Base-by-base conservation (phyloP, 345 rosid species). In the Luvunga scandens region DNA sequence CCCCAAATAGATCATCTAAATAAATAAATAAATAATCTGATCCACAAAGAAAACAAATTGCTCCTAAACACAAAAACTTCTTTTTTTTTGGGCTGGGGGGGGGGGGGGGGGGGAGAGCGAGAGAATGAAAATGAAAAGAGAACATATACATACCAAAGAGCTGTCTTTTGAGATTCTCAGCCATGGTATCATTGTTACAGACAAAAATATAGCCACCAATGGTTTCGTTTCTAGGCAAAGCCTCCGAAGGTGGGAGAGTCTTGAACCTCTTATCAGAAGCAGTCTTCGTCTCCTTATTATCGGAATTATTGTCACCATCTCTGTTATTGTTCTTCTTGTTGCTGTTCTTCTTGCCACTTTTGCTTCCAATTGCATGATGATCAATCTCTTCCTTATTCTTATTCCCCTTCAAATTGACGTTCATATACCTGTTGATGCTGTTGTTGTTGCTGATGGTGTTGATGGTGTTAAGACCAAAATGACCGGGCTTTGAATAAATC, bases 151-250 rank as follows among this genome's bases (percentile, higher is more conserved):
- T 89, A 93, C 97, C 99, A 69, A 97, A 97, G 56, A 97, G 98
- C 87, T 93, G 88, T 50, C 99, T 86, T 81, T 82, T 89, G 77
- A 97, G 93, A 78, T 97, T 92, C 90, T 97, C 99, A 68, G 85
- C 86, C 99, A 97, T 97, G 45, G 99, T 97, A 74, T 97, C 99
- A 71, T 97, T 97, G 90, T 97, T 94, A 88, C 99, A 97, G n/a
- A 97, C 99, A 68, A 97, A 94, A 79, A 97, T 97, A 80, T 97
- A 97, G 1, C 99, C 99, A 3, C 99, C 99, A 18, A 97, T 84
- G 28, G 95, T 90, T 84, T 97, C 98, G 68, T 92, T 90, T 62
- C 98, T 89, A 2, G 98, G 98, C 72, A 97, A 83, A 33, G 99
- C 83, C 77, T 97, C 99, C 0, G 99, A 80, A 0, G 99, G 90